Evolutionary conservation across 2,329 filamentous ascomycete species (phyloP).

Genomic region (Fusarium sp.): DNA sequence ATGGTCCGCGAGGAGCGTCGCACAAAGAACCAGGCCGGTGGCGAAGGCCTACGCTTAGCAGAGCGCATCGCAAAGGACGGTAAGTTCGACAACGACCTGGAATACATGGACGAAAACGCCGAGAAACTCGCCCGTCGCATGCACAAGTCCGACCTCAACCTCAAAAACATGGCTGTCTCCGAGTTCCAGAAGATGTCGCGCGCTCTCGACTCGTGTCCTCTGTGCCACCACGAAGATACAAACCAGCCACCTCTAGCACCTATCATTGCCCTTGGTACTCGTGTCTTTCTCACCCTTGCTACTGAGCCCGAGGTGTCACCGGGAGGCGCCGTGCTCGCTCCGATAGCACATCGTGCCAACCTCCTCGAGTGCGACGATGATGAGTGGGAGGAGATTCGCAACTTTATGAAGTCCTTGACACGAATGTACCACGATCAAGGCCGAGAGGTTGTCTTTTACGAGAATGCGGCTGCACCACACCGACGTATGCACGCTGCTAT

Average conservation of each 20-base stretch:
- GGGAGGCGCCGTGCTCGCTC: constrained; percentile 88
- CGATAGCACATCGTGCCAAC: constrained; percentile 87
- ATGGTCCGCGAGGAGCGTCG: constrained; percentile 96
- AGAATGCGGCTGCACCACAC: constrained; percentile 88
- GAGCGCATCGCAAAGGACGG: constrained; percentile 94
- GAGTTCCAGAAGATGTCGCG: constrained; percentile 92
- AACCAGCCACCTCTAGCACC: constrained; percentile 83
- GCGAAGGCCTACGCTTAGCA: constrained; percentile 84
- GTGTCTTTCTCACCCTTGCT: constrained; percentile 88
- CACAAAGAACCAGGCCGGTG: constrained; percentile 80
- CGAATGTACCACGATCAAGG: constrained; percentile 95
- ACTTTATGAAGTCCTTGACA: constrained; percentile 97
- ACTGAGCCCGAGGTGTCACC: constrained; percentile 89
- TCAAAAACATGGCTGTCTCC: constrained; percentile 87
- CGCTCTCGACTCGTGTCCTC: constrained; percentile 86
- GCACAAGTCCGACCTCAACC: constrained; percentile 86
- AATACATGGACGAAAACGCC: constrained; percentile 98
- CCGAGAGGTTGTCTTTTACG: constrained; percentile 94
- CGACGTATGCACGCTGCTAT: constrained; percentile 87
- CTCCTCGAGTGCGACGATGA: constrained; percentile 98
- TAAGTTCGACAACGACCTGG: constrained; percentile 91
- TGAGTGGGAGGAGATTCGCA: constrained; percentile 98
- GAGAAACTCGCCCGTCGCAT: constrained; percentile 87
- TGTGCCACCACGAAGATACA: constrained; percentile 91
- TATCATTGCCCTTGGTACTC: constrained; percentile 85